A percentile compares a stretch with the other conserved stretches of the same genome.
These are phyloP conservation scores for Colletotrichum cordylinicola DNA, from an alignment of 2,329 filamentous ascomycete genomes.

Conservation along the genomic window DNA sequence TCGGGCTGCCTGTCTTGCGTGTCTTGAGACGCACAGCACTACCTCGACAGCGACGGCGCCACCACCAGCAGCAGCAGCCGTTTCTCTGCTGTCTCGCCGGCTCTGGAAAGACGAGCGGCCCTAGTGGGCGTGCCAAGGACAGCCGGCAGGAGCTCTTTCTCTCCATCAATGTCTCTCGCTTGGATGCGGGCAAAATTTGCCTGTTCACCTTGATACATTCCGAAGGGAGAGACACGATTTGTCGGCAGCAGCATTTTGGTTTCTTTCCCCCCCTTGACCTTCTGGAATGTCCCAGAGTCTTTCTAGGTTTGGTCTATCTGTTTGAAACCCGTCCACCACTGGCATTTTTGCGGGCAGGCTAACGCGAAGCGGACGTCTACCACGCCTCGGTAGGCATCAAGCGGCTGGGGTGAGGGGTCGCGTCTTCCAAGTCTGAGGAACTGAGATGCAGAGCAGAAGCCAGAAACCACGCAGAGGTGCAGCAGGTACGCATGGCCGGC, in stretches of 20 bases:
- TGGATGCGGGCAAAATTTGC: neutral
- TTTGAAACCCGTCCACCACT: neutral
- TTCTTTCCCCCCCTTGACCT: neutral
- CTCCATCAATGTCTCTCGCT: neutral
- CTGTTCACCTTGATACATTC: neutral
- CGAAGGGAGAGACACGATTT: neutral
- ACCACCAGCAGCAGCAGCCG: neutral
- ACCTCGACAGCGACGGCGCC: neutral
- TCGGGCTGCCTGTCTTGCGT: neutral
- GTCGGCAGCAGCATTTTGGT: neutral
- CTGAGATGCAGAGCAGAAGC: neutral
- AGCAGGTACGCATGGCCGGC: neutral
- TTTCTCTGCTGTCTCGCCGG: neutral
- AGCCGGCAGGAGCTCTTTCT: neutral
- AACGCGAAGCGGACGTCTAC: neutral
- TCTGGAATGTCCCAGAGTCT: slow-evolving; percentile 11
- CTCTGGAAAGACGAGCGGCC: neutral
- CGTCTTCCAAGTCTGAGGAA: neutral
- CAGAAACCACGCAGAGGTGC: neutral
- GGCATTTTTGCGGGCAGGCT: neutral
- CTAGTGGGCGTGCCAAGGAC: neutral
- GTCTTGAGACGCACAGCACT: neutral
- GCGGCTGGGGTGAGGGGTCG: neutral
- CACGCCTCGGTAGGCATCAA: neutral
- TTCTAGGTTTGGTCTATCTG: neutral